Base-by-base conservation (phyloP, 2,329 filamentous ascomycete genomes). In the Allantophomopsis lycopodina region DNA sequence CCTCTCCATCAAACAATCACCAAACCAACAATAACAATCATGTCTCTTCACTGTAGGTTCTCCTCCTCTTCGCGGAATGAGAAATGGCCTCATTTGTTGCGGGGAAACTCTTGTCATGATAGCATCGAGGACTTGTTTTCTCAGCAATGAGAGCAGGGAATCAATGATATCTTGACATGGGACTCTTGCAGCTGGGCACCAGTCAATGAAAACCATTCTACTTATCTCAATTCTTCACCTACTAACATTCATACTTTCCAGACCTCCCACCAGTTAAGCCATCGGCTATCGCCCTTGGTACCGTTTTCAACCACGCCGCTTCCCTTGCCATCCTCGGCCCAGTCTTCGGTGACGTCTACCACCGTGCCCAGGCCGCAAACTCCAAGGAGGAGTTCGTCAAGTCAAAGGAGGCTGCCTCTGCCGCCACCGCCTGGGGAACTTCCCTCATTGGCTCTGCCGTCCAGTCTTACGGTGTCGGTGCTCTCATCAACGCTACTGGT, bases 341-440 rank as follows among this genome's bases (percentile, higher is more conserved):
- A 47, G 67, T 96, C 63, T 94, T 96, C 61, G 89, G 91, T 58
- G 81, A 93, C 57, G 89, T 86, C 57, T 95, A 94, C 75, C 80
- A 88, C 66, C 83, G 85, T 53, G 88, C 89, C 51, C 88, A 94
- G 73, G 68, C 76, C 45, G 77, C 89, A 61, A 89, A 94, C 76
- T 84, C 81, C 57, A 94, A 91, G 70, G 88, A 96, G 68, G 89
- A 96, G 68, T 96, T 95, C 67, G 66, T 93, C 64, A 81, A 81
- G 63, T 93, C 85, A 52, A 89, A 87, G 73, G 89, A 96, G 70
- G 83, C 89, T 48, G 78, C 82, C 46, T 82, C 83, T 44, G 87
- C 88, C 48, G 88, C 84, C 48, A 75, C 87, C 44, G 83, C 87
- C 50, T 94, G 84, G 82, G 86, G 88, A 59, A 89, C 83, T 48